Evolutionary conservation across 441 rosid genomes (phyloP).

Genomic region (Aleurites moluccanus): DNA sequence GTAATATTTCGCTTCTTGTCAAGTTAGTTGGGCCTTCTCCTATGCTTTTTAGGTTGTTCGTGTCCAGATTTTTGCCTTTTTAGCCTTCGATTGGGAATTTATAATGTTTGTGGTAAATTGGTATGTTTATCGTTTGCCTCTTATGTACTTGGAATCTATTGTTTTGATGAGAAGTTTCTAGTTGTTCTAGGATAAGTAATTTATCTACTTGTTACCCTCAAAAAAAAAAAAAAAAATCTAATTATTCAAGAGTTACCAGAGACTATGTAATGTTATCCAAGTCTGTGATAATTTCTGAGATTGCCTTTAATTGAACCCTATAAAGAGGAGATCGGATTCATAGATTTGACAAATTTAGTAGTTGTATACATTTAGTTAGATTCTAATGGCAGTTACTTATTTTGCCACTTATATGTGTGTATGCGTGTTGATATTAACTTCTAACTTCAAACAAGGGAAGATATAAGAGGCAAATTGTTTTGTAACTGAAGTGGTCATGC

Average conservation of each 20-base stretch:
- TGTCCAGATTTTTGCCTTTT: background rate
- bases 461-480: background rate
- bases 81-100: background rate
- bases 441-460: background rate
- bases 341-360: background rate
- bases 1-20: background rate
- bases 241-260: background rate
- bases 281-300: background rate
- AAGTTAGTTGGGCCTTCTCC: background rate
- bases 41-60: background rate
- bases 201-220: background rate
- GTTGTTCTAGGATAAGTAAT: constrained; percentile 18
- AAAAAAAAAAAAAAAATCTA: background rate
- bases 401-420: no score
- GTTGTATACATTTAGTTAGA: background rate
- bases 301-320: background rate
- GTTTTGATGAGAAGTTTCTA: background rate
- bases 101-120: background rate
- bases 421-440: background rate
- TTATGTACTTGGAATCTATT: background rate
- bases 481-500: background rate
- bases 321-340: background rate
- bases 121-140: background rate
- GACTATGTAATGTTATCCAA: background rate
- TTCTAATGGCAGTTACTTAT: background rate